Evolutionary conservation across 176 grass and related monocot species (phyloP), one percentile per base, ranked within the genome.

Genomic region (Alopecurus myosuroides): DNA sequence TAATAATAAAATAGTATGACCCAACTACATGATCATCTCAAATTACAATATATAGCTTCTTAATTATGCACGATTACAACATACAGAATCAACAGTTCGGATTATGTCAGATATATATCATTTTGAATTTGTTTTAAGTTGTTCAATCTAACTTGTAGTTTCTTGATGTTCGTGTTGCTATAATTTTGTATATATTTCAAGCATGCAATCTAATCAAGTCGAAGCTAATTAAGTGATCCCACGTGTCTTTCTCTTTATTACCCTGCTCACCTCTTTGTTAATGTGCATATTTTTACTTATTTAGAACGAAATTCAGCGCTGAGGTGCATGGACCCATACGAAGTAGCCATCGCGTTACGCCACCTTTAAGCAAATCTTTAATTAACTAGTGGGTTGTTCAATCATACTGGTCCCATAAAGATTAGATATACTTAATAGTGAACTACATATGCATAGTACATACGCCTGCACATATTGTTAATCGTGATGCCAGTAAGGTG

Each of bases 401-500:
- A 89, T 92, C 78, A 86, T 73, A 50, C 28, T 77, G 72, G 66
- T 52, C 78, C 65, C 63, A 74, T 58, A 82, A 86, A 79, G 37
- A 55, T 34, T 70, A 81, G 70, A 74, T 20, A 34, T 83, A 79
- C 12, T 7, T 65, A 78, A 35, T 82, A 86, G 28, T 65, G 70
- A 78, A 64, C 37, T 70, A 25, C 20, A 51, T 31, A 41, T 31
- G 36, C 44, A 82, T 17, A 36, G 62, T 55, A 41, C 19, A 46
- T 67, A 36, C 28, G 29, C 45, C 33, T 81, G 0, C 40, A 46
- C 40, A 46, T 72, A 42, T 26, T 71, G 85, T 56, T 15, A 33
- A 40, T 85, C 85, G 82, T 90, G 90, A 92, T 87, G 75, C 86
- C 88, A 88, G 50, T 62, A 75, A 88, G 87, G 86, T 85, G 81